Evolutionary conservation across 441 rosid genomes (phyloP), one percentile per base, ranked within the genome.

Genomic region (Erodium moschatum): DNA sequence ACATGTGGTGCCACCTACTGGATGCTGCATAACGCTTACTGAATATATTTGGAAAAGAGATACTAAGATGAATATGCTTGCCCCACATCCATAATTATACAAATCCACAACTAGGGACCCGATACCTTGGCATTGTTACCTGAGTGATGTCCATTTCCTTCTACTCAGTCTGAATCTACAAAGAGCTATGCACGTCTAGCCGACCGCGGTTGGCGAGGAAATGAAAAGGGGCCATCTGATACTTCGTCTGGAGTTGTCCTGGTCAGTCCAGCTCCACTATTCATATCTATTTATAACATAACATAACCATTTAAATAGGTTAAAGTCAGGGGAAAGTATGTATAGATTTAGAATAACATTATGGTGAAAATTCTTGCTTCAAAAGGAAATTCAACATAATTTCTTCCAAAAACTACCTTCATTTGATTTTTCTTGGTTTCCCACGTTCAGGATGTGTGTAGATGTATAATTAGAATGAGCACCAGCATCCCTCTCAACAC

Each of bases 201-300:
- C 61, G 79, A 72, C 44, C 79, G 71, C 46, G 67, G 79, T 29
- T 69, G 79, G 68, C 79, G 73, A 65, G 79, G 75, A 69, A 72
- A 72, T 11, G 75, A 65, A 64, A 72, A 72, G 65, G 79, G 75
- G 35, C 75, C 75, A 58, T 15, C 54, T 31, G 66, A 72, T 67
- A 31, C 21, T 65, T 72, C 60, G 5, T 29, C 50, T 19, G 35
- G 6, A 21, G 16, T 62, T 5, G 35, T 70, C 62, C 58, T 15
- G 29, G 33, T 70, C 12, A 50, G 67, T 62, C 31, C 67, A 18
- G 46, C 52, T 66, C 9, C 40, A 35, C 40, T 7, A 35, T 35
- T 35, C 8, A 35, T 35, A 35, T 35, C 40, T 35, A 35, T 35
- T 35, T 35, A 7, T 35, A 35, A 35, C 40, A 35, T 35, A 2